Evolutionary conservation across 1,284 basidiomycete genomes (phyloP).

Genomic region (Sporisorium reilianum): DNA sequence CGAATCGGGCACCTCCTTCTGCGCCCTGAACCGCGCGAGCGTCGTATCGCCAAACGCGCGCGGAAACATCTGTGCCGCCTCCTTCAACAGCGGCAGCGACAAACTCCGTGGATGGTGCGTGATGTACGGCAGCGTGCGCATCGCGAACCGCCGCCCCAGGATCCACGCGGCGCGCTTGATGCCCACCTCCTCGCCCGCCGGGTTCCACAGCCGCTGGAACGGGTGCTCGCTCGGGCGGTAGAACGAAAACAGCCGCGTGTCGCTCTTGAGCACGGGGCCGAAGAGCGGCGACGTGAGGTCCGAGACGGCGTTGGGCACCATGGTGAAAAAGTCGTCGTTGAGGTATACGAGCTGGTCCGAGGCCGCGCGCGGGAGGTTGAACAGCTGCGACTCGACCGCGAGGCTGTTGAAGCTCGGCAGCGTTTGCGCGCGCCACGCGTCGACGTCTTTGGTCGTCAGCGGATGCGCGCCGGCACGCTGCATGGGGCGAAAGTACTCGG

Average conservation of each 20-base stretch:
- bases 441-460: conserved; percentile 11
- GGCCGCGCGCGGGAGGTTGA: conserved; percentile 24
- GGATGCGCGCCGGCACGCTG: background rate
- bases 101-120: conserved; percentile 70
- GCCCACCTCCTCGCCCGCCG: conserved; percentile 49
- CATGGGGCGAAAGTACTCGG: conserved; percentile 38
- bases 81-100: conserved; percentile 66
- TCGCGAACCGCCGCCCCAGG: conserved; percentile 68
- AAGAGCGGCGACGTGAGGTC: conserved; percentile 53
- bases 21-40: conserved; percentile 49
- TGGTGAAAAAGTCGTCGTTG: conserved; percentile 61
- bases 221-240: conserved; percentile 45
- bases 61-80: conserved; percentile 47
- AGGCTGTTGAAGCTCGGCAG: conserved; percentile 59
- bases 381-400: conserved; percentile 53
- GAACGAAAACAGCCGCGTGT: conserved; percentile 35
- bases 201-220: conserved; percentile 53
- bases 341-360: conserved; percentile 45
- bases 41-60: conserved; percentile 40
- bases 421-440: conserved; percentile 32
- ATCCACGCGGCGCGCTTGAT: conserved; percentile 51
- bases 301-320: conserved; percentile 15
- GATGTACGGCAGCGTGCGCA: conserved; percentile 70
- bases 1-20: conserved; percentile 67
- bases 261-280: conserved; percentile 49